phyloP scores from a whole-genome alignment of 192 early-diverging fungal species.

The Rhizophagus prolifer region DNA sequence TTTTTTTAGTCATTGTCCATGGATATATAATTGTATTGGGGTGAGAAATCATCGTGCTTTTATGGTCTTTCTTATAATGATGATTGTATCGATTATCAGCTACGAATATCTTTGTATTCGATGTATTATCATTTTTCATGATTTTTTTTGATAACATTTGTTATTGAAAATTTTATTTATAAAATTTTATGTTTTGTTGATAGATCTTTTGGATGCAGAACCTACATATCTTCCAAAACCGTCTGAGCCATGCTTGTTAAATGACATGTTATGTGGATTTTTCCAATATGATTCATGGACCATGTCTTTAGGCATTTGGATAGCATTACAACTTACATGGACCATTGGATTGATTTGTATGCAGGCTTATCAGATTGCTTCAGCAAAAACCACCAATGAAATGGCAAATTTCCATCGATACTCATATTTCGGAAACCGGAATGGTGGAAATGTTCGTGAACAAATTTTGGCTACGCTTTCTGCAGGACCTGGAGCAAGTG shows the following conservation, averaged over 20 bases:
- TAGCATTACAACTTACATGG: conserved; percentile 78
- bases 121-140: conserved; percentile 53
- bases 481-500: conserved; percentile 43
- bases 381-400: conserved; percentile 89
- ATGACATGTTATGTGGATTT: conserved; percentile 62
- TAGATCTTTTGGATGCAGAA: conserved; percentile 46
- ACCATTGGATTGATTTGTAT: conserved; percentile 69
- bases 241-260: conserved; percentile 59
- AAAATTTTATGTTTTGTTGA: background rate
- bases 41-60: conserved; percentile 85
- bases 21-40: conserved; percentile 96
- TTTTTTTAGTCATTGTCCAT: conserved; percentile 81
- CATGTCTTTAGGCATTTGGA: conserved; percentile 70
- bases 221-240: conserved; percentile 54
- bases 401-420: conserved; percentile 78
- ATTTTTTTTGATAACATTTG: background rate
- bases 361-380: conserved; percentile 77
- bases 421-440: conserved; percentile 38
- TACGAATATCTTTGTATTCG: conserved; percentile 61
- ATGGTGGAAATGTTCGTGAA: conserved; percentile 37
- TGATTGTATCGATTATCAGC: conserved; percentile 57
- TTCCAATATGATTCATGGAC: conserved; percentile 77
- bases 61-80: conserved; percentile 72
- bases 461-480: conserved; percentile 54
- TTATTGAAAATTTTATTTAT: background rate